Percentiles rank a stretch among this genome's conserved stretches.
Evolutionary conservation across 179 eudicot species (phyloP).

Genomic region (Vitellaria paradoxa): DNA sequence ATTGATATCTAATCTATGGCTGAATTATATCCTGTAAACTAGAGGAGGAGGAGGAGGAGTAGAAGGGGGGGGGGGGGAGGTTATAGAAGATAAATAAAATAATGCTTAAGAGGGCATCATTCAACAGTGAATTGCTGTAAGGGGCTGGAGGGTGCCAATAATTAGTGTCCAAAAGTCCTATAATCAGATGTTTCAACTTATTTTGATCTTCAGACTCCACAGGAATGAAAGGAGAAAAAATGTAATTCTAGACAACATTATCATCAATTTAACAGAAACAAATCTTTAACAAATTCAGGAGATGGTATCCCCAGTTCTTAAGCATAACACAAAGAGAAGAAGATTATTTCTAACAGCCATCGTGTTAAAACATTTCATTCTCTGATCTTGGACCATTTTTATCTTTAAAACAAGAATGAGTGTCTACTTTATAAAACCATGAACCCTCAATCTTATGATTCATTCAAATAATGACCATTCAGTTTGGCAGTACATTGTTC

Average conservation of each 20-base stretch:
- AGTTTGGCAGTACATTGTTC: slow-evolving; percentile 22
- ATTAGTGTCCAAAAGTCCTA: not conserved
- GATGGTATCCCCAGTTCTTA: not conserved
- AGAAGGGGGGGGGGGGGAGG: too few relatives aligned
- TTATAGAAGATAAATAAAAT: not conserved
- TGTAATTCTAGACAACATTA: not conserved
- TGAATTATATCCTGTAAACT: too few relatives aligned
- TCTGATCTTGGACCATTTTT: slow-evolving; percentile 20
- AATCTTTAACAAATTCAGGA: not conserved
- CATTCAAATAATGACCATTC: slow-evolving; percentile 26
- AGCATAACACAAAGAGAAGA: not conserved
- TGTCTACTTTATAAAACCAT: slow-evolving; percentile 23
- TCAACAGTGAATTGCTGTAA: not conserved
- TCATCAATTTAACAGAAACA: not conserved
- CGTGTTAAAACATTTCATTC: not conserved
- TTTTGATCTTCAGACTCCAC: not conserved
- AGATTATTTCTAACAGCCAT: not conserved
- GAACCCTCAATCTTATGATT: slow-evolving; percentile 19
- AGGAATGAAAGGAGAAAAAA: not conserved
- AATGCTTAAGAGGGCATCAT: not conserved
- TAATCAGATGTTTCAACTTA: not conserved
- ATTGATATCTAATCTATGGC: too few relatives aligned
- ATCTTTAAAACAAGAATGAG: slow-evolving; percentile 20
- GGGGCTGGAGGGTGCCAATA: not conserved
- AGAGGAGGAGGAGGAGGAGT: too few relatives aligned